These are phyloP conservation scores for Hylodesmum podocarpum DNA, from an alignment of 306 rosid species.

Conservation along the genomic window DNA sequence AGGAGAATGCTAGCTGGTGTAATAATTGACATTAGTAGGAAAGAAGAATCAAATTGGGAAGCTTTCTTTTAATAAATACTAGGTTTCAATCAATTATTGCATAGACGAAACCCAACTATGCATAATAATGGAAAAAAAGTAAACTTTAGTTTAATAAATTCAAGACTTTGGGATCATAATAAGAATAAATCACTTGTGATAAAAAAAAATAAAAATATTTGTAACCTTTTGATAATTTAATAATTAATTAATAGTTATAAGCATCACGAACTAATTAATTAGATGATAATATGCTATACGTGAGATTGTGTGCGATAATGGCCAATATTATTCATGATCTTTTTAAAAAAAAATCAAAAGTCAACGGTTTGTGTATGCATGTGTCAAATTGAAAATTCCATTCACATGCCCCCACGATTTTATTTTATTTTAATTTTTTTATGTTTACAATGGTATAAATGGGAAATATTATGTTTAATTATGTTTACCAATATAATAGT, in stretches of 20 bases:
- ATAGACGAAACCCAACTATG: not conserved
- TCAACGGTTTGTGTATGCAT: not conserved
- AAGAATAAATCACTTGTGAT: not conserved
- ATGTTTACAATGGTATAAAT: not conserved
- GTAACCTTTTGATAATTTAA: not conserved
- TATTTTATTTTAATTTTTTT: too few relatives aligned
- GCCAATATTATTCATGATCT: not conserved
- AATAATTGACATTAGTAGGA: not conserved
- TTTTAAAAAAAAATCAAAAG: not conserved
- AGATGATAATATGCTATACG: not conserved
- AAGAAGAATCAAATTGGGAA: not conserved
- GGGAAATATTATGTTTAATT: not conserved
- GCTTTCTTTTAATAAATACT: not conserved
- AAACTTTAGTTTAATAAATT: not conserved
- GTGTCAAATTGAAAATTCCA: not conserved
- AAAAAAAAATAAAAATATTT: not conserved
- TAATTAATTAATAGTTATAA: not conserved
- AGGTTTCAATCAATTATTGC: not conserved
- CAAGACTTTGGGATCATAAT: not conserved
- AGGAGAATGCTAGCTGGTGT: not conserved
- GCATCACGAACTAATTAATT: not conserved
- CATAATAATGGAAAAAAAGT: not conserved
- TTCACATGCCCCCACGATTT: not conserved
- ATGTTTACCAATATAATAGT: not conserved
- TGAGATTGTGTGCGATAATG: not conserved